Evolutionary conservation across 208 protist species (phyloP).

Genomic region (Leishmania arabica): DNA sequence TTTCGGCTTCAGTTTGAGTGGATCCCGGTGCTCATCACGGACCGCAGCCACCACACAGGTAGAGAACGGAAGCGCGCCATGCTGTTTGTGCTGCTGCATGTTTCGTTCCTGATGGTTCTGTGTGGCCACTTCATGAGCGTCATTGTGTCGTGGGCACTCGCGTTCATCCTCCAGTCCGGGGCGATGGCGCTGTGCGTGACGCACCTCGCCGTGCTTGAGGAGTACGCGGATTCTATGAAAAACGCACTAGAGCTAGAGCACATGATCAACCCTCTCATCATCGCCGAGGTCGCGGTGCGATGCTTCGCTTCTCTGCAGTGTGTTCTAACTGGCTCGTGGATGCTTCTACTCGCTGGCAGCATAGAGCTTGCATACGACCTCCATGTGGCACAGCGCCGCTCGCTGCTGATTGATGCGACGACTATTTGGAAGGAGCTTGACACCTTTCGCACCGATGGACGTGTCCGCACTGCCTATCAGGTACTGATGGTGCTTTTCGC

Average conservation of each 20-base stretch:
- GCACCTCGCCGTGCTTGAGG: conserved; percentile 41
- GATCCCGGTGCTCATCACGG: conserved; percentile 56
- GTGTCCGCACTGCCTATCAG: conserved; percentile 49
- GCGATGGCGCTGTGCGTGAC: conserved; percentile 46
- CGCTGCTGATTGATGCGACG: conserved; percentile 65
- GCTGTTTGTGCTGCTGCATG: conserved; percentile 62
- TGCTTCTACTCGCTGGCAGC: conserved; percentile 32
- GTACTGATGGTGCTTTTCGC: conserved; percentile 35
- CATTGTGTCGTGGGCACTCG: conserved; percentile 42
- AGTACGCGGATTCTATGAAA: conserved; percentile 56
- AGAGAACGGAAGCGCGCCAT: conserved; percentile 36
- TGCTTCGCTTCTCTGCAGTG: conserved; percentile 53
- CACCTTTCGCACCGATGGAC: conserved; percentile 34
- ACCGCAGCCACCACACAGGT: conserved; percentile 39
- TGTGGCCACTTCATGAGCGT: conserved; percentile 36
- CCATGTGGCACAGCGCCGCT: conserved; percentile 35
- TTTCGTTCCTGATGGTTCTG: conserved; percentile 52
- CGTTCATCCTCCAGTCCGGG: conserved; percentile 58
- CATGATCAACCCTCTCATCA: conserved; percentile 54
- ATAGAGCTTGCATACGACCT: conserved; percentile 69
- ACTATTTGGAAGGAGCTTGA: conserved; percentile 69
- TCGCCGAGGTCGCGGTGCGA: conserved; percentile 53
- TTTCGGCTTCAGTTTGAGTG: conserved; percentile 71
- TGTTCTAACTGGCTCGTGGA: conserved; percentile 39
- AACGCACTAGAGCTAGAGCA: conserved; percentile 68